Percentiles rank a stretch among this genome's conserved stretches.
These are phyloP conservation scores for Reticulascus tulasneorum DNA, from an alignment of 2,329 filamentous ascomycete species.

Conservation along the genomic window DNA sequence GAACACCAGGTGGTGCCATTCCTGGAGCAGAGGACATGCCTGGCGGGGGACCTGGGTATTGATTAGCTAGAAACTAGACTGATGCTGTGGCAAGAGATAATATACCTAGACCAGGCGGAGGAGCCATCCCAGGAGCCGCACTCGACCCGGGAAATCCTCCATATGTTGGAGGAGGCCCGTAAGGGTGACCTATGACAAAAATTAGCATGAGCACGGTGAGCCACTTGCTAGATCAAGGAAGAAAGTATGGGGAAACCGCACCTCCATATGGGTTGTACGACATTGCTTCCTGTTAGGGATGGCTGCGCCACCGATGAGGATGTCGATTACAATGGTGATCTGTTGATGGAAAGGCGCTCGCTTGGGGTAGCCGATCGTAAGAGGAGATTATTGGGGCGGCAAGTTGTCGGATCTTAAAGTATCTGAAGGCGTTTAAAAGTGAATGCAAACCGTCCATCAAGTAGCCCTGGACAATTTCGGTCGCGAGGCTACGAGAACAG, in stretches of 20 bases:
- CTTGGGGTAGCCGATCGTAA: neutral
- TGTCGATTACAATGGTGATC: neutral
- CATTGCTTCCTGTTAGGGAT: too few species aligned
- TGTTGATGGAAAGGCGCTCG: neutral
- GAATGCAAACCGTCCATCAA: too few species aligned
- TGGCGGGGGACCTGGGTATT: constrained; percentile 63
- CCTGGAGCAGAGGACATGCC: constrained; percentile 79
- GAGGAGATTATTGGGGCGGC: too few species aligned
- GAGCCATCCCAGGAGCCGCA: constrained; percentile 64
- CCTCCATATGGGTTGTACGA: constrained; percentile 60
- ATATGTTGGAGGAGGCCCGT: constrained; percentile 72
- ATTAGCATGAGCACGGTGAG: constrained; percentile 13
- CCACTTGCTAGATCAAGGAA: too few species aligned
- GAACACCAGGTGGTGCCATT: constrained; percentile 74
- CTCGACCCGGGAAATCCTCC: constrained; percentile 62
- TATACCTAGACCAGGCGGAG: constrained; percentile 80
- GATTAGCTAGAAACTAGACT: constrained; percentile 10
- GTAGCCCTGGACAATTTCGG: too few species aligned
- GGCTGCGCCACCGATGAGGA: too few species aligned
- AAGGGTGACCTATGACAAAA: constrained; percentile 44
- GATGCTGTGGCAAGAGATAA: neutral
- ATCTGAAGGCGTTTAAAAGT: neutral
- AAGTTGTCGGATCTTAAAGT: too few species aligned
- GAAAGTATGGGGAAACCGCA: constrained; percentile 22
- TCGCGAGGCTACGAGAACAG: constrained; percentile 11